Base-by-base conservation (phyloP, 768 basidiomycete genomes). In the Boletus coccyginus region DNA sequence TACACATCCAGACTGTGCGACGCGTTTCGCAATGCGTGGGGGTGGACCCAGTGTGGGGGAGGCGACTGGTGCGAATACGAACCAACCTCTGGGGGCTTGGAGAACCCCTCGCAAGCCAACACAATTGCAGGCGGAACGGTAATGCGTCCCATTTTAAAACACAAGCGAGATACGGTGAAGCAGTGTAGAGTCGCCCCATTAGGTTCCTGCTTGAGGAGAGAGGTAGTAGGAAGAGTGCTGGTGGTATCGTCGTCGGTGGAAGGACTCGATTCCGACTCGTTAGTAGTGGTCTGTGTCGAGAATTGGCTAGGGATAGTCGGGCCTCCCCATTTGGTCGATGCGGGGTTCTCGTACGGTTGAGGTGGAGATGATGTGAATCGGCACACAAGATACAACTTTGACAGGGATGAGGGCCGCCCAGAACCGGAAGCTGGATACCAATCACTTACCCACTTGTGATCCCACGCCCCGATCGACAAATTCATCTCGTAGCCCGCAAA, bases 101-200 rank as follows among this genome's bases (percentile, higher is more conserved):
- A 64, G 61, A 85, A 81, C 0, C 88, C 88, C 55, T 85, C 83
- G 11, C 72, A 57, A 2, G 82, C 84, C 44, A 87, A 65, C 14
- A 81, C 81, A 56, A 90, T 62, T 8, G 77, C 75, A 36, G 88
- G 88, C 2, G 88, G 87, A 48, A 90, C 79, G 13, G 87, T 89
- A 58, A 89, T 84, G 2, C 87, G 78, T 1, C 84, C 85, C 27
- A 81, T 66, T 67, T 90, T 90, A 78, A 83, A 87, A 66, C 86
- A 87, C 19, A 81, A 54, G 55, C 81, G 83, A 32, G 82, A 83
- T 58, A 90, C 70, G 52, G 78, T 72, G 57, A 88, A 66, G 59
- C 85, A 85, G 69, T 88, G 80, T 2, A 86, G 64, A 14, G 70
- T 73, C 5, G 77, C 77, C 46, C 81, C 82, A 59, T 84, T 82